Evolutionary conservation across 1,284 basidiomycete species (phyloP), one percentile per base, ranked within the genome.

Genomic region (Blastosporella zonata): DNA sequence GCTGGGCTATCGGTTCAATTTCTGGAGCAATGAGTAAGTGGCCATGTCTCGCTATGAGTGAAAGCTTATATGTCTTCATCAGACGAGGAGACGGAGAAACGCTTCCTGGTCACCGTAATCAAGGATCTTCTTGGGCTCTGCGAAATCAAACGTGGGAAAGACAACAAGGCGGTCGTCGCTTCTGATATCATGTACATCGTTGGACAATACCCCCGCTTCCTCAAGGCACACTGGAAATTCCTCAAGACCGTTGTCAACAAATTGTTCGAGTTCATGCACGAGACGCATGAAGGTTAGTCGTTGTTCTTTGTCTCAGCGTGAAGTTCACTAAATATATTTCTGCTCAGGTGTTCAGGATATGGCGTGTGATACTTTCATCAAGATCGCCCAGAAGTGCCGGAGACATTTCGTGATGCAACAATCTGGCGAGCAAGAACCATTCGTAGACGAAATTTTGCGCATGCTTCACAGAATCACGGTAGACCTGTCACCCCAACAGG

Each of bases 131-230:
- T 99, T 8, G 96, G 97, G 2, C 71, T 99, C 23, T 95, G 92
- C 64, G 97, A 99, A 73, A 95, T 97, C 74, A 99, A 99, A 73
- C 88, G 96, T 46, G 97, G 97, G 43, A 99, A 99, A 71, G 97
- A 99, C 74, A 99, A 99, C 81, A 99, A 99, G 69, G 97, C 97
- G 1, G 95, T 99, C 53, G 97, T 99, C 54, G 97, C 97, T 2
- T 98, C 96, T 34, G 94, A 99, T 67, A 99, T 99, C 74, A 99
- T 99, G 97, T 99, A 99, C 71, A 99, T 99, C 62, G 97, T 99
- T 59, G 97, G 97, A 44, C 97, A 99, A 71, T 99, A 99, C 66
- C 97, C 97, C 43, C 86, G 97, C 27, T 99, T 99, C 85, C 84
- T 99, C 63, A 99, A 99, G 69, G 97, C 97, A 18, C 97, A 99